Base-by-base conservation (phyloP, 495 filamentous ascomycete species). In the Geopyxis carbonaria region DNA sequence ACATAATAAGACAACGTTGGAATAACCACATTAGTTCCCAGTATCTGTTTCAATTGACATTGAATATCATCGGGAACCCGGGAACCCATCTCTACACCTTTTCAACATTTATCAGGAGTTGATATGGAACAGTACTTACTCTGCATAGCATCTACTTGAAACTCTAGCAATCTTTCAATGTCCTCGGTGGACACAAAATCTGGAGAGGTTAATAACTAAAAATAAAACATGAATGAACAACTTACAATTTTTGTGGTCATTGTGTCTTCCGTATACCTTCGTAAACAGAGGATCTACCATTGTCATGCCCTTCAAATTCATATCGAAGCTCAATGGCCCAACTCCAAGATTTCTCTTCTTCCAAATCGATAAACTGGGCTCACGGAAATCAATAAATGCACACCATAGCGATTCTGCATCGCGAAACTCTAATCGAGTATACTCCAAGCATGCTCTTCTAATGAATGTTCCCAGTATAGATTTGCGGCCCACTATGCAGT, bases 381-480 rank as follows among this genome's bases (percentile, higher is more conserved):
- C 64, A 30, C 85, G 70, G 56, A 87, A 95, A 34, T 62, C 69
- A 35, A 80, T 66, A 59, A 94, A 85, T 0, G 63, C 67, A 25
- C 68, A 70, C 91, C 89, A 95, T 24, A 97, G 58, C 22, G 66
- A 72, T 16, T 78, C 61, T 0, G 69, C 66, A 47, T 87, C 76
- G 47, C 80, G 65, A 45, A 94, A 93, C 33, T 78, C 76, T 15
- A 94, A 56, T 32, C 76, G 62, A 2, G 72, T 72, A 57, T 83
- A 93, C 58, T 97, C 87, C 15, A 92, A 60, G 40, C 71, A 68
- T 5, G 77, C 66, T 47, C 75, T 68, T 39, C 86, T 66, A 3
- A 94, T 70, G 52, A 92, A 94, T n/a, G 67, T 66, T 10, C 89
- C 91, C 19, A 94, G 61, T 0, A 84, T 83, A 0, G 89, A 93